A percentile compares a stretch with the other conserved stretches of the same genome.
Evolutionary conservation across 495 filamentous ascomycete species (phyloP).

Genomic region (Penicillium riverlandense): DNA sequence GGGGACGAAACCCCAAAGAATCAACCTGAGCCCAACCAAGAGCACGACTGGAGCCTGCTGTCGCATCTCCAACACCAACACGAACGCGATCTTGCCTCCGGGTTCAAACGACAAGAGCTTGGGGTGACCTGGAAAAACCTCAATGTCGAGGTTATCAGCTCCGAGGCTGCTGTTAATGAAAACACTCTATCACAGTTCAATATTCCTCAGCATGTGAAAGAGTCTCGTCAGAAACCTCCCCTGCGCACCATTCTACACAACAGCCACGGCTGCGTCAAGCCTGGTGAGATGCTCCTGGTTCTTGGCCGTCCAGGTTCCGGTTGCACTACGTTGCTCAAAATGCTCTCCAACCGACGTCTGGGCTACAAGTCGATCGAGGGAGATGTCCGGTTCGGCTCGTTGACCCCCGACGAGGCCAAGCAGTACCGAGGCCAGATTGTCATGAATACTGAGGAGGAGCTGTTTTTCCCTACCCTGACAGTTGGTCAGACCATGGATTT

Average conservation of each 20-base stretch:
- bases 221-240: conserved; percentile 29
- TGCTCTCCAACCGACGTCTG: conserved; percentile 54
- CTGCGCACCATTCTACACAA: conserved; percentile 31
- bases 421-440: conserved; percentile 66
- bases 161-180: conserved; percentile 42
- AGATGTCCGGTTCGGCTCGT: conserved; percentile 53
- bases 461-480: conserved; percentile 63
- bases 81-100: conserved; percentile 37
- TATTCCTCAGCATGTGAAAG: conserved; percentile 32
- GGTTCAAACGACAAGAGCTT: conserved; percentile 39
- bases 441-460: conserved; percentile 63
- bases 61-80: conserved; percentile 35
- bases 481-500: conserved; percentile 69
- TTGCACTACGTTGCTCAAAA: conserved; percentile 50
- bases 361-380: conserved; percentile 49
- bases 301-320: conserved; percentile 39
- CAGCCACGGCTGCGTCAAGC: conserved; percentile 46
- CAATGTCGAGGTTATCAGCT: conserved; percentile 32
- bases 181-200: conserved; percentile 52
- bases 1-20: conserved; percentile 18
- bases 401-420: conserved; percentile 45
- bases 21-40: conserved; percentile 8
- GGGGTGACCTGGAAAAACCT: conserved; percentile 52
- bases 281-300: conserved; percentile 42
- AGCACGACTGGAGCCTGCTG: conserved; percentile 40